phyloP scores from a whole-genome alignment of 208 protist species.

The Strigomonas culicis region DNA sequence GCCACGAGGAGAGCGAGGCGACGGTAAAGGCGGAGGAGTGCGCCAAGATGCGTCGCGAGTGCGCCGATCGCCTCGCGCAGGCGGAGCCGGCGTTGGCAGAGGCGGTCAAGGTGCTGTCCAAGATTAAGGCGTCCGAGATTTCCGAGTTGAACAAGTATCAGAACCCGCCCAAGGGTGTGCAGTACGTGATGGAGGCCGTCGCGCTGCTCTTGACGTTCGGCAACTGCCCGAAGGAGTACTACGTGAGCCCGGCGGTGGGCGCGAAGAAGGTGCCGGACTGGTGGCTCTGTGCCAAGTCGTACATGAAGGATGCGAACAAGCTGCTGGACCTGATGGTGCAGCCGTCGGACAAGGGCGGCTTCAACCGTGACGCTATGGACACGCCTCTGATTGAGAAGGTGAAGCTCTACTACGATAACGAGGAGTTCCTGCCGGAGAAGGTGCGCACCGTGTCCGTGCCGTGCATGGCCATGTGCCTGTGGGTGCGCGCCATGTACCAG shows the following conservation, averaged over 20 bases:
- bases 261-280: slow-evolving; percentile 94
- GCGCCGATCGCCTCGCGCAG: slow-evolving; percentile 90
- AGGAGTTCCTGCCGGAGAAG: slow-evolving; percentile 90
- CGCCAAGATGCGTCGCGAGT: slow-evolving; percentile 91
- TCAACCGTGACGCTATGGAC: slow-evolving; percentile 94
- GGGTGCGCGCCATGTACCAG: slow-evolving; percentile 97
- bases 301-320: slow-evolving; percentile 90
- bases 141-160: slow-evolving; percentile 96
- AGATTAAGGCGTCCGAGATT: slow-evolving; percentile 95
- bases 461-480: slow-evolving; percentile 97
- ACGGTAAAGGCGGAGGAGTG: slow-evolving; percentile 92
- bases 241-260: slow-evolving; percentile 85
- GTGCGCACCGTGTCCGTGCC: slow-evolving; percentile 93
- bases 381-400: slow-evolving; percentile 94
- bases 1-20: slow-evolving; percentile 92
- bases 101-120: slow-evolving; percentile 91
- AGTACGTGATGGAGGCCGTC: slow-evolving; percentile 97
- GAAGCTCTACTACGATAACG: slow-evolving; percentile 91
- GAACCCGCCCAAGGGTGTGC: slow-evolving; percentile 95
- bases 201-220: slow-evolving; percentile 95
- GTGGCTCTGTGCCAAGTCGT: slow-evolving; percentile 93
- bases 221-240: slow-evolving; percentile 94
- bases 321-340: slow-evolving; percentile 92
- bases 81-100: slow-evolving; percentile 95
- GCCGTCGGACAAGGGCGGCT: slow-evolving; percentile 76